Conservation (phyloP, 495 filamentous ascomycete genomes). For the Pseudomonodictys pantanalensis region DNA sequence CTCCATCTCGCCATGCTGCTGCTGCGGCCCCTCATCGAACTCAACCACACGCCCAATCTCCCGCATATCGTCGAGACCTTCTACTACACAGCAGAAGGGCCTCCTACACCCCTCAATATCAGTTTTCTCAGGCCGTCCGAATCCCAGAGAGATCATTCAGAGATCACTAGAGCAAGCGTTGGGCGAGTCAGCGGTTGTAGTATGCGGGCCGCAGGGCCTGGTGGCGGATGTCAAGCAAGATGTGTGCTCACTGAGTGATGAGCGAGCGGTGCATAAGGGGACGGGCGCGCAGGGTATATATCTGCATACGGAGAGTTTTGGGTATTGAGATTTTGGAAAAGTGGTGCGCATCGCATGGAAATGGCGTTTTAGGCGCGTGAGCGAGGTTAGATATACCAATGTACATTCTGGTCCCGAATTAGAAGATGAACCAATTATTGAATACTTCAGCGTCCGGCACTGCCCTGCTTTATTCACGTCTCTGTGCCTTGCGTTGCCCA, state of each 20-base stretch:
- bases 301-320: conserved; percentile 48
- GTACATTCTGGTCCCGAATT: too few species aligned
- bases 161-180: conserved; percentile 65
- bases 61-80: conserved; percentile 8
- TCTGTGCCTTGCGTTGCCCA: too few species aligned
- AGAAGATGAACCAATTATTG: too few species aligned
- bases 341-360: too few species aligned
- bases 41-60: conserved; percentile 18
- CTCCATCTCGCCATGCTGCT: conserved; percentile 32
- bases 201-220: conserved; percentile 71
- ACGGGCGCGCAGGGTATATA: conserved; percentile 78
- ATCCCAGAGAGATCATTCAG: conserved; percentile 48
- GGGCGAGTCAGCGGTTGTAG: conserved; percentile 80
- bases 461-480: too few species aligned
- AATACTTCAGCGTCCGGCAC: too few species aligned
- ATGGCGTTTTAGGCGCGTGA: too few species aligned
- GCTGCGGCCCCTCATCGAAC: conserved; percentile 33
- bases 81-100: conserved; percentile 16
- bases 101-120: conserved; percentile 33
- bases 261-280: conserved; percentile 85
- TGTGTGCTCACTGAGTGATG: conserved; percentile 72
- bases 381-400: too few species aligned
- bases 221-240: conserved; percentile 62
- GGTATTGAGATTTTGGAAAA: too few species aligned
- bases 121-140: conserved; percentile 46